These are phyloP conservation scores for Escovopsis sp. DNA, from an alignment of 2,329 filamentous ascomycete genomes.

Conservation along the genomic window DNA sequence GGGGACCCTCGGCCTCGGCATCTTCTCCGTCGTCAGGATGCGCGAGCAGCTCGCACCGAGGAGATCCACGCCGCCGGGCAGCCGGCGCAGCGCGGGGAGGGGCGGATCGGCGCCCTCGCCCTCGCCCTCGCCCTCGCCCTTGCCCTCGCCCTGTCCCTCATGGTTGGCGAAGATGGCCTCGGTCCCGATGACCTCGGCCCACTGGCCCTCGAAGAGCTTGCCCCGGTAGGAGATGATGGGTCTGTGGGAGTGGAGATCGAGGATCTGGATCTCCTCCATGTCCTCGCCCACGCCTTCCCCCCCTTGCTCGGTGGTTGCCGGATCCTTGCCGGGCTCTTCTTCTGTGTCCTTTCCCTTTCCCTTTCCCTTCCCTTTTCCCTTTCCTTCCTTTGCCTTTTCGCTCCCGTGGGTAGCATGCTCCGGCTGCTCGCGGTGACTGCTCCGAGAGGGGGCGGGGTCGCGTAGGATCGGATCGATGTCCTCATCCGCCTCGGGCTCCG, in stretches of 20 bases:
- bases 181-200: constrained; percentile 73
- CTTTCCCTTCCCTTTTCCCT: constrained; percentile 9
- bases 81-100: constrained; percentile 33
- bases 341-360: constrained; percentile 5
- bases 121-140: no score
- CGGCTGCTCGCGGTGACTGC: background rate
- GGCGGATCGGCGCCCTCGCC: constrained; percentile 28
- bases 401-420: background rate
- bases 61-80: constrained; percentile 49
- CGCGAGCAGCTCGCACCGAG: constrained; percentile 57
- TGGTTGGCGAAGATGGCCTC: constrained; percentile 57
- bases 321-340: constrained; percentile 5
- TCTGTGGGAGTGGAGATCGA: constrained; percentile 63
- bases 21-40: constrained; percentile 51
- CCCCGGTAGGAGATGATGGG: constrained; percentile 71
- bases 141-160: constrained; percentile 4
- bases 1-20: constrained; percentile 33
- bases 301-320: background rate
- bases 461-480: constrained; percentile 22
- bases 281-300: constrained; percentile 1
- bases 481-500: constrained; percentile 12
- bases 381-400: background rate
- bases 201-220: constrained; percentile 63
- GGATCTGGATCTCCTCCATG: constrained; percentile 50
- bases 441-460: constrained; percentile 6